Base-by-base conservation (phyloP, 2,329 filamentous ascomycete genomes). In the Chrysoporthe cubensis region DNA sequence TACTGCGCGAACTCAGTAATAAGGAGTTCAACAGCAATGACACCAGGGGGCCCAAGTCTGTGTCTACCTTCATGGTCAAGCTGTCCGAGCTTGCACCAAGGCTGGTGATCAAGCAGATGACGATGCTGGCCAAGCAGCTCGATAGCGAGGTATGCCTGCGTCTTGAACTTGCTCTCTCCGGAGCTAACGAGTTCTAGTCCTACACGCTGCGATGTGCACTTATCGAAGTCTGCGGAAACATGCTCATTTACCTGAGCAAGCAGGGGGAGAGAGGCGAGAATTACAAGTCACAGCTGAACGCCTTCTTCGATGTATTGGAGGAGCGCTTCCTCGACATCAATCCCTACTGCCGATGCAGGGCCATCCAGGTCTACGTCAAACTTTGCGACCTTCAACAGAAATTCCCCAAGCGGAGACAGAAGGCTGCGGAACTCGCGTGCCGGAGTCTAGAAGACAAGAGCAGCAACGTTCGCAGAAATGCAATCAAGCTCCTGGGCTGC, bases 21-120 rank as follows among this genome's bases (percentile, higher is more conserved):
- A 99, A 97, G 78, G 95, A 98, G 76, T 99, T 98, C 82, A 97
- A 96, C 79, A 95, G 91, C 70, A 99, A 96, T 75, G 96, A 99
- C 78, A 94, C 92, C 1, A 93, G 91, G 76, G 96, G 96, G 0
- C 96, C 96, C 14, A 99, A 98, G 79, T 98, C 95, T 0, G 93
- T 98, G 8, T 98, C 96, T 16, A 88, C 92, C 0, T 99, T 99
- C 75, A 91, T 99, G 73, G 87, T 94, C 67, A 97, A 95, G 76
- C 86, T 99, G 40, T 98, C 96, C 0, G 96, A 98, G 77, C 85
- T 99, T 69, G 91, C 92, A 3, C 96, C 96, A 4, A 88, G 94
- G 69, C 82, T 97, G 34, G 94, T 99, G 66, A 97, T 97, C 75
- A 97, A 97, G 80, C 95, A 99, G 78, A 97, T 99, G 89, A 97